Evolutionary conservation across 2,329 filamentous ascomycete species (phyloP).

Genomic region (Trichophyton mentagrophytes): DNA sequence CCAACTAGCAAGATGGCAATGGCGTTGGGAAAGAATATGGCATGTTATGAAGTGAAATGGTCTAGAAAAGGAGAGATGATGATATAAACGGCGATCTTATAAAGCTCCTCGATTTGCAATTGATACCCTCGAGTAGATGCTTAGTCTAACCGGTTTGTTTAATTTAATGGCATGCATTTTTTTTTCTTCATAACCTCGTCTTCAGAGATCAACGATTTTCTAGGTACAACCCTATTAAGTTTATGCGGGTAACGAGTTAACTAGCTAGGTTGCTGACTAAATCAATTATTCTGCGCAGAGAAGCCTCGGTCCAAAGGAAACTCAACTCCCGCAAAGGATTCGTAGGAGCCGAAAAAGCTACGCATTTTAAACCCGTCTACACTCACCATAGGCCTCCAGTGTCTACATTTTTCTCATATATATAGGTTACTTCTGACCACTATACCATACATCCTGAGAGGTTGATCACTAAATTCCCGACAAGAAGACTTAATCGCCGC

Average conservation of each 20-base stretch:
- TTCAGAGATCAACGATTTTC: no score
- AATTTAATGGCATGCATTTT: slow-evolving; percentile 2
- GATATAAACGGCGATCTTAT: slow-evolving; percentile 16
- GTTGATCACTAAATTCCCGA: not conserved
- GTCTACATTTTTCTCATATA: not conserved
- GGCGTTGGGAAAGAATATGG: slow-evolving; percentile 3
- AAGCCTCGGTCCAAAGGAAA: not conserved
- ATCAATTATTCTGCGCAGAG: not conserved
- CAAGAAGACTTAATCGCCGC: not conserved
- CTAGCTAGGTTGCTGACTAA: not conserved
- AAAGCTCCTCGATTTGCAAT: slow-evolving; percentile 38
- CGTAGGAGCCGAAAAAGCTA: not conserved
- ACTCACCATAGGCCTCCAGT: not conserved
- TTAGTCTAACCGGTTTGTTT: slow-evolving; percentile 28
- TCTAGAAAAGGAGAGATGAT: slow-evolving; percentile 17
- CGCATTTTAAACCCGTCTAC: not conserved
- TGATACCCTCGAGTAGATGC: slow-evolving; percentile 40
- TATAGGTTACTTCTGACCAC: not conserved
- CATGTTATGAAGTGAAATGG: not conserved
- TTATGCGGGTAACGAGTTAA: not conserved
- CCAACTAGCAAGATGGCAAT: not conserved
- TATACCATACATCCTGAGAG: not conserved
- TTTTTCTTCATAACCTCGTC: not conserved
- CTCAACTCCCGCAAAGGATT: not conserved
- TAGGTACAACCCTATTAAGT: no score